Evolutionary conservation across 1,284 basidiomycete species (phyloP).

Genomic region (Lentinus polychrous): DNA sequence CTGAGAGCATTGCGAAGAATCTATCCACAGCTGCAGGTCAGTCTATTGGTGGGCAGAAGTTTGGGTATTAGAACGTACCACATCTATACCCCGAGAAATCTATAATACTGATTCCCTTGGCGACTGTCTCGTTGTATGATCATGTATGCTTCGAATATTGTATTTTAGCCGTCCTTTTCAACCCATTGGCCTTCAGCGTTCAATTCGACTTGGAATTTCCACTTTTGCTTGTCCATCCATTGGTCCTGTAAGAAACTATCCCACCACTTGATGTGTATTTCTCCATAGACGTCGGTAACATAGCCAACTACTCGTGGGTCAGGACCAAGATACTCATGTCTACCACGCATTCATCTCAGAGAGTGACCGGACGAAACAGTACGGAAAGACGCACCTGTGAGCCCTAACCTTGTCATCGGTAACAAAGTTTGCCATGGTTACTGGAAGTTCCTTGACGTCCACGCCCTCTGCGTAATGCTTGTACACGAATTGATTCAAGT

Average conservation of each 20-base stretch:
- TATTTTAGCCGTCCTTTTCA: slow-evolving; percentile 13
- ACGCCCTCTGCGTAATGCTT: slow-evolving; percentile 28
- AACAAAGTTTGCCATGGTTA: slow-evolving; percentile 27
- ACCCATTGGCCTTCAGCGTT: slow-evolving; percentile 26
- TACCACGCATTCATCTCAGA: slow-evolving; percentile 10
- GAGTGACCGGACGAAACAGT: neutral
- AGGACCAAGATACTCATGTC: slow-evolving; percentile 38
- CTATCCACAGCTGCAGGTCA: slow-evolving; percentile 5
- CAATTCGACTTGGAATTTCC: slow-evolving; percentile 29
- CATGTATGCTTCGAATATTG: neutral
- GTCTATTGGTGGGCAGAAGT: slow-evolving; percentile 4
- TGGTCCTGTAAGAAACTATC: slow-evolving; percentile 36
- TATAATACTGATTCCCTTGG: slow-evolving; percentile 1
- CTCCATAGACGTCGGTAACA: slow-evolving; percentile 29
- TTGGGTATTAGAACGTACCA: slow-evolving; percentile 11
- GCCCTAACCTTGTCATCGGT: slow-evolving; percentile 30
- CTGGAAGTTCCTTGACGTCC: slow-evolving; percentile 9
- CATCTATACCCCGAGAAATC: neutral
- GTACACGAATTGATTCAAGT: slow-evolving; percentile 35
- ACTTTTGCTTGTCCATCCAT: slow-evolving; percentile 37
- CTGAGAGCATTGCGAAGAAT: slow-evolving; percentile 10
- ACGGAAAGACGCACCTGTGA: neutral
- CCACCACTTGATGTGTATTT: slow-evolving; percentile 36
- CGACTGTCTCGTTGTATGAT: too few relatives aligned
- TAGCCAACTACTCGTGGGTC: slow-evolving; percentile 37